Conservation (phyloP, 2,329 filamentous ascomycete genomes). For the Talaromyces sp. region DNA sequence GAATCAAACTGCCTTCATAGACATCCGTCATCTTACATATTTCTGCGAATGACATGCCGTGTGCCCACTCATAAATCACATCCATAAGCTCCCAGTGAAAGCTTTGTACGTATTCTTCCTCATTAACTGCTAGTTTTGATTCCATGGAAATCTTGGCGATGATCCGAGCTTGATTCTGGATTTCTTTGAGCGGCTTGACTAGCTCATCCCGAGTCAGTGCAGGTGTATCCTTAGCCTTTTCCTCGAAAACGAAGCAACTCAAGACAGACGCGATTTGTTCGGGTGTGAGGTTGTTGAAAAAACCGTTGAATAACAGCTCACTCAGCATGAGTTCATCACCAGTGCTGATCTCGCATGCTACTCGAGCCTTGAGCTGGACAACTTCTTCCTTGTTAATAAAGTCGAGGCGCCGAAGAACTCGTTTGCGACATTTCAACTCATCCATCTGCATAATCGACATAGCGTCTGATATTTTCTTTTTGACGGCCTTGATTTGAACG, state of each 20-base stretch:
- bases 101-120: conserved; percentile 84
- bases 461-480: conserved; percentile 80
- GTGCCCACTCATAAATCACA: conserved; percentile 87
- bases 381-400: conserved; percentile 97
- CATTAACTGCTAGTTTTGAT: conserved; percentile 89
- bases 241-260: conserved; percentile 95
- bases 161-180: conserved; percentile 79
- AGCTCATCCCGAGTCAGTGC: conserved; percentile 72
- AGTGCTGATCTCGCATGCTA: conserved; percentile 96
- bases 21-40: conserved; percentile 99
- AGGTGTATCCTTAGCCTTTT: conserved; percentile 76
- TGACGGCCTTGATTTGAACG: conserved; percentile 79
- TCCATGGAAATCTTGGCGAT: conserved; percentile 93
- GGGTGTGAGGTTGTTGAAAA: conserved; percentile 92
- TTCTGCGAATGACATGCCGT: conserved; percentile 83
- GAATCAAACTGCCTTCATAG: conserved; percentile 94
- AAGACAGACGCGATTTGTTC: conserved; percentile 83
- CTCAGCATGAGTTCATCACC: conserved; percentile 92
- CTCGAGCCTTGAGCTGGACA: conserved; percentile 92
- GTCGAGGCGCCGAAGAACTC: conserved; percentile 85
- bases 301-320: conserved; percentile 91
- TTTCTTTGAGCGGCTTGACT: conserved; percentile 77
- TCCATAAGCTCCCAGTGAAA: conserved; percentile 98
- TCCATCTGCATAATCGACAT: conserved; percentile 90
- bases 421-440: conserved; percentile 92